Conservation (phyloP, 192 early-diverging fungal species). For the Coemansia erecta region DNA sequence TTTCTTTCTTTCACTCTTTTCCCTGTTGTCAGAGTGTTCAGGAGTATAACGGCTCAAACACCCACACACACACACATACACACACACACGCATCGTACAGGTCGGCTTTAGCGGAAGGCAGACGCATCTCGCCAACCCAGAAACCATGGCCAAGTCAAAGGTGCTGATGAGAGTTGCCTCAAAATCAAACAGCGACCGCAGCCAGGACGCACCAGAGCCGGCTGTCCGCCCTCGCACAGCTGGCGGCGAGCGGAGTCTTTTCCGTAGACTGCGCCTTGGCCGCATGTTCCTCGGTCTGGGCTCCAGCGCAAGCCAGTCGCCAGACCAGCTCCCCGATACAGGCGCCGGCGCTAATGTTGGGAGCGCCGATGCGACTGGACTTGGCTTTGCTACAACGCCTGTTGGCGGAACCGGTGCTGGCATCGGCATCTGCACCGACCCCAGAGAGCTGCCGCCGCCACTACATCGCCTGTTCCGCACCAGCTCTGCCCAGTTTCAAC, state of each 20-base stretch:
- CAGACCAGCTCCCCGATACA: constrained; percentile 2
- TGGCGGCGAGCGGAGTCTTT: constrained; percentile 38
- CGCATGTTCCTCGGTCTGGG: constrained; percentile 43
- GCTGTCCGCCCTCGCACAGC: constrained; percentile 44
- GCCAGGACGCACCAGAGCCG: constrained; percentile 11
- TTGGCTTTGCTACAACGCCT: neutral
- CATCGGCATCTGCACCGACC: neutral
- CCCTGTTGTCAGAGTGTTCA: no score
- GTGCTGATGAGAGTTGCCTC: constrained; percentile 27
- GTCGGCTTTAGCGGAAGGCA: no score
- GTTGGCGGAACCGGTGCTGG: neutral
- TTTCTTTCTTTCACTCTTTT: no score
- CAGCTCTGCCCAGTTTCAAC: constrained; percentile 31
- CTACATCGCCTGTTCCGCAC: constrained; percentile 21
- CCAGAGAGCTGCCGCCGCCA: constrained; percentile 9
- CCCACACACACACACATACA: no score
- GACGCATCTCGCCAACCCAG: neutral
- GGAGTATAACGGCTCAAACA: no score
- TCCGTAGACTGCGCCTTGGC: constrained; percentile 45
- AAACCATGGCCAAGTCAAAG: constrained; percentile 48
- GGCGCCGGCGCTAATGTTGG: constrained; percentile 16
- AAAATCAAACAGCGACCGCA: constrained; percentile 19
- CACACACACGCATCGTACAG: no score
- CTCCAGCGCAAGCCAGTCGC: constrained; percentile 1
- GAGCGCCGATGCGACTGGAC: neutral